Conservation (phyloP, 306 rosid genomes). For the Glycine latifolia region DNA sequence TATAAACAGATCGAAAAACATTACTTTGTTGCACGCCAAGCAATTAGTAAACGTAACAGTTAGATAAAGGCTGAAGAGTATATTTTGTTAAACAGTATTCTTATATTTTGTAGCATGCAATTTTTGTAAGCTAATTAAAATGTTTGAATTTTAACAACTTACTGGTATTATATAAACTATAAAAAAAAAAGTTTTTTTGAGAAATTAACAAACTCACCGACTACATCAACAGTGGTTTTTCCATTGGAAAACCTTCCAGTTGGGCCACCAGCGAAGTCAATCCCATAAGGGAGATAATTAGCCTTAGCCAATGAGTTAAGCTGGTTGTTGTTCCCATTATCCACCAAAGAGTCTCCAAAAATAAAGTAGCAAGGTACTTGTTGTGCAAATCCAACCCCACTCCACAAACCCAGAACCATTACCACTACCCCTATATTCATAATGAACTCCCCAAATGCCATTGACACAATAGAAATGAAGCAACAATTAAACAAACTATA, state of each 20-base stretch:
- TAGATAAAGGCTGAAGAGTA: not conserved
- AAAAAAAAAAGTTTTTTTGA: not conserved
- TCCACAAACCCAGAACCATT: slow-evolving; percentile 46
- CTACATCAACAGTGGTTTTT: slow-evolving; percentile 79
- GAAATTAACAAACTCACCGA: slow-evolving; percentile 59
- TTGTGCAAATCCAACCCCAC: slow-evolving; percentile 57
- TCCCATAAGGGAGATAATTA: slow-evolving; percentile 83
- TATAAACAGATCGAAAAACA: not conserved
- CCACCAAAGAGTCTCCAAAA: slow-evolving; percentile 96
- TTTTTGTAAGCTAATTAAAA: not conserved
- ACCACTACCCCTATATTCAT: slow-evolving; percentile 31
- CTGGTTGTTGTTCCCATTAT: slow-evolving; percentile 86
- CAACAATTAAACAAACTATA: not conserved
- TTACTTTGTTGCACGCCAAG: not conserved
- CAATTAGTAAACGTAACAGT: not conserved
- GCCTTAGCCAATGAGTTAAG: slow-evolving; percentile 89
- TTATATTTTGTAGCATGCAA: not conserved
- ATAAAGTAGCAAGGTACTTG: slow-evolving; percentile 96
- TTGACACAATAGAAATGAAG: not conserved
- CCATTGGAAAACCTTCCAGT: slow-evolving; percentile 96
- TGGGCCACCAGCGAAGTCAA: slow-evolving; percentile 79
- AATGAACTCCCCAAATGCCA: not conserved
- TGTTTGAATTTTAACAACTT: not conserved
- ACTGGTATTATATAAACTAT: not conserved
- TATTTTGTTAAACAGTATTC: not conserved